phyloP scores from a whole-genome alignment of 768 basidiomycete genomes.

The Lactifluus echinatus region DNA sequence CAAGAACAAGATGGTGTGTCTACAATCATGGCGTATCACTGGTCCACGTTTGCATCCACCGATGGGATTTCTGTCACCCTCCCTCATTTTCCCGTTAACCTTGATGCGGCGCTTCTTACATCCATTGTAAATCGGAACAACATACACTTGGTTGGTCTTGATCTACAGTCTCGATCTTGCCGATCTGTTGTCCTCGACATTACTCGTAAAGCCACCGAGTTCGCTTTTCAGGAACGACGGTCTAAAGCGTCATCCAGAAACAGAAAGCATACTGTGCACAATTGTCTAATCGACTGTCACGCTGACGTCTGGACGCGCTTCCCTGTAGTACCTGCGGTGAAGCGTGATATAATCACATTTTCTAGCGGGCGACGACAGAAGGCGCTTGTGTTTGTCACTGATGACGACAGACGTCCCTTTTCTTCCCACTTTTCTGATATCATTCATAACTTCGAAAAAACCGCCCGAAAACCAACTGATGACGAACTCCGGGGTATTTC shows the following conservation, averaged over 20 bases:
- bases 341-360: conserved; percentile 7
- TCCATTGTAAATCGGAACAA: conserved; percentile 37
- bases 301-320: conserved; percentile 11
- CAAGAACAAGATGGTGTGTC: conserved; percentile 15
- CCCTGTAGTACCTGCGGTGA: conserved; percentile 9
- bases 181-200: conserved; percentile 42
- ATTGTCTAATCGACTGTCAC: conserved; percentile 23
- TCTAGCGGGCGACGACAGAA: conserved; percentile 26
- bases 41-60: conserved; percentile 46
- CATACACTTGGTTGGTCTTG: conserved; percentile 38
- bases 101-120: conserved; percentile 30
- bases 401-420: conserved; percentile 31
- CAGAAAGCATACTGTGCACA: conserved; percentile 31
- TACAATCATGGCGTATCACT: conserved; percentile 40
- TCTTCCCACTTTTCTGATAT: conserved; percentile 37
- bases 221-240: conserved; percentile 42
- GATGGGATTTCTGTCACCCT: conserved; percentile 35
- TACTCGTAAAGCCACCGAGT: conserved; percentile 48
- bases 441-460: conserved; percentile 38
- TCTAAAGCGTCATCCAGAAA: conserved; percentile 18
- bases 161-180: conserved; percentile 27
- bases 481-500: conserved; percentile 33
- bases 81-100: conserved; percentile 20
- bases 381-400: conserved; percentile 38
- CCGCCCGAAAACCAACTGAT: conserved; percentile 45